phyloP scores from a whole-genome alignment of 257 asterid species.

The Rehmannia glutinosa region DNA sequence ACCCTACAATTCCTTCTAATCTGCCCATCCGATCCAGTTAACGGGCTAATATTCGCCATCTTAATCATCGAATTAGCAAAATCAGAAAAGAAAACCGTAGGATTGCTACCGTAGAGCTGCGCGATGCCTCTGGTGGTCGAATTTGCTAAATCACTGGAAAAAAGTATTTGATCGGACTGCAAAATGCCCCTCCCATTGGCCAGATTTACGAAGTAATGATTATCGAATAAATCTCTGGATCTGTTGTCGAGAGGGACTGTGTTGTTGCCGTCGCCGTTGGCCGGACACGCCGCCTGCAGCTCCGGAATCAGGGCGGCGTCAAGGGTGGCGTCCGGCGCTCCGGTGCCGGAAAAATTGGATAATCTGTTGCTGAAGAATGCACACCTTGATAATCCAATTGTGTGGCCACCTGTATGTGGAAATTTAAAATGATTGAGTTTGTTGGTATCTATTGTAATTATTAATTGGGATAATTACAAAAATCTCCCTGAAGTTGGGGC shows the following conservation, averaged over 20 bases:
- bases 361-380: slow-evolving; percentile 53
- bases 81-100: slow-evolving; percentile 45
- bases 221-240: slow-evolving; percentile 66
- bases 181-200: slow-evolving; percentile 56
- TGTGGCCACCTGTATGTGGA: slow-evolving; percentile 75
- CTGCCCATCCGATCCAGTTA: slow-evolving; percentile 58
- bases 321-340: slow-evolving; percentile 61
- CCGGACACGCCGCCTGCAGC: slow-evolving; percentile 52
- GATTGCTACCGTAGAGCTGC: slow-evolving; percentile 36
- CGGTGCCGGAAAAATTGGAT: slow-evolving; percentile 65
- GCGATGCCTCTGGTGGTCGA: slow-evolving; percentile 45
- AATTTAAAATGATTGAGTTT: too few relatives aligned
- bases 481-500: too few relatives aligned
- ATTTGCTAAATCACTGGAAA: slow-evolving; percentile 39
- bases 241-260: slow-evolving; percentile 57
- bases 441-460: background rate
- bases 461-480: too few relatives aligned
- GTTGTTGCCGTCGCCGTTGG: slow-evolving; percentile 51
- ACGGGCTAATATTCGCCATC: slow-evolving; percentile 60
- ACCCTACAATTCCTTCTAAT: slow-evolving; percentile 66
- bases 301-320: slow-evolving; percentile 34
- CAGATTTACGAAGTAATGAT: slow-evolving; percentile 60
- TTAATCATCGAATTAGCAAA: slow-evolving; percentile 64
- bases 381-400: slow-evolving; percentile 64
- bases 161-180: slow-evolving; percentile 59